Evolutionary conservation across 148 eudicot species (phyloP).

Genomic region (Silene uniflora): DNA sequence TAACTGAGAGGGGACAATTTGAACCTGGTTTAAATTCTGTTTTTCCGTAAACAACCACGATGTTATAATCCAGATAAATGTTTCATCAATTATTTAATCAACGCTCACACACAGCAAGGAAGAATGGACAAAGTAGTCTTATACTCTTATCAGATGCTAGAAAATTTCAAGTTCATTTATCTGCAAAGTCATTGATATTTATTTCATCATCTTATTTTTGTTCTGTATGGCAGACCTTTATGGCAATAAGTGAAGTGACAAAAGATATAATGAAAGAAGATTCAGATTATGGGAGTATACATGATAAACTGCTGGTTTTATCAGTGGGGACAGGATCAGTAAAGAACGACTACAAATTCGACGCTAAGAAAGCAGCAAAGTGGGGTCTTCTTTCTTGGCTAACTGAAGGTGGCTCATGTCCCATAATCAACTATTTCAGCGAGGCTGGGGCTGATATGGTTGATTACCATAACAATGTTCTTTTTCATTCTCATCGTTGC

Average conservation of each 20-base stretch:
- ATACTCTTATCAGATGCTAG: too few species aligned
- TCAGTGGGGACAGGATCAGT: constrained; percentile 54
- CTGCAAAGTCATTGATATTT: too few species aligned
- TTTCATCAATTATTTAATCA: too few species aligned
- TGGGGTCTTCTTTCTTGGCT: constrained; percentile 44
- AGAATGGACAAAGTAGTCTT: too few species aligned
- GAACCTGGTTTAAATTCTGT: too few species aligned
- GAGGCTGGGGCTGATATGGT: constrained; percentile 34
- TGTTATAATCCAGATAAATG: too few species aligned
- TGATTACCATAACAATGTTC: constrained; percentile 24
- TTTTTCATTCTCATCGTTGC: constrained; percentile 33
- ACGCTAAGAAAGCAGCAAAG: constrained; percentile 36
- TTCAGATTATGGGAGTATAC: constrained; percentile 23
- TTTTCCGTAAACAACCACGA: too few species aligned
- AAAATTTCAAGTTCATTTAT: too few species aligned
- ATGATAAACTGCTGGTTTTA: constrained; percentile 34
- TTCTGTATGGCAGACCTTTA: constrained; percentile 21
- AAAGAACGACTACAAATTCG: constrained; percentile 29
- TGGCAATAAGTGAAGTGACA: constrained; percentile 43
- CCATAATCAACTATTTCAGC: constrained; percentile 22
- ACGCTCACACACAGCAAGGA: too few species aligned
- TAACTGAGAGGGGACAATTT: too few species aligned
- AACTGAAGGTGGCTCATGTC: constrained; percentile 25
- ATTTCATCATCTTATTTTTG: too few species aligned
- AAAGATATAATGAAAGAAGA: constrained; percentile 30